A percentile compares a stretch with the other conserved stretches of the same genome.
phyloP scores from a whole-genome alignment of 345 rosid species.

The Geranium brycei region DNA sequence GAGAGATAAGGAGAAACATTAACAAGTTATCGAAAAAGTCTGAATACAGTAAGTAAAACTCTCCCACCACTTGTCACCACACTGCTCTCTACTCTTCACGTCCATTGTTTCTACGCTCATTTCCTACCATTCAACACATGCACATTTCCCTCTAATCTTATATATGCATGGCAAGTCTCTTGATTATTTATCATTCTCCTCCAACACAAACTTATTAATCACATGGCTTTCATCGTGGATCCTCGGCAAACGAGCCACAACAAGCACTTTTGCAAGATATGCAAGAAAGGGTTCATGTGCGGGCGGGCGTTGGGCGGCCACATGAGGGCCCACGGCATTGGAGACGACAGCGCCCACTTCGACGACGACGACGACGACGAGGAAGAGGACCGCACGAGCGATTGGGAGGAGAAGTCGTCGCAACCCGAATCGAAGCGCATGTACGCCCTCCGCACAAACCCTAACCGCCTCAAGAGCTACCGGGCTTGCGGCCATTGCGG shows the following conservation, averaged over 20 bases:
- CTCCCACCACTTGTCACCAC: constrained; percentile 52
- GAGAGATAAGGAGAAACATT: no score
- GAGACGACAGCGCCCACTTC: constrained; percentile 32
- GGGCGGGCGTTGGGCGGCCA: constrained; percentile 72
- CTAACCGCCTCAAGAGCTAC: constrained; percentile 48
- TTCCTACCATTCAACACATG: constrained; percentile 13
- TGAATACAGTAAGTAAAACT: neutral
- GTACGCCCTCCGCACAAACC: constrained; percentile 59
- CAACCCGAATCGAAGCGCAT: constrained; percentile 29
- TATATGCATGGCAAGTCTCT: no score
- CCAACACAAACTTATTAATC: no score
- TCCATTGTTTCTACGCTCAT: constrained; percentile 17
- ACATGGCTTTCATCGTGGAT: constrained; percentile 51
- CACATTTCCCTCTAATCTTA: no score
- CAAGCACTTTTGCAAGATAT: constrained; percentile 54
- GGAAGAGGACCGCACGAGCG: constrained; percentile 42
- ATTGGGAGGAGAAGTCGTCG: constrained; percentile 31
- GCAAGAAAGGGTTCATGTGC: constrained; percentile 62
- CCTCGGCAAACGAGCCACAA: constrained; percentile 23
- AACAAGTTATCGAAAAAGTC: constrained; percentile 33
- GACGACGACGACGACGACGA: constrained; percentile 18
- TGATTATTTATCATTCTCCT: no score
- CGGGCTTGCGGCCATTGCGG: constrained; percentile 68
- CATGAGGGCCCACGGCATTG: constrained; percentile 75
- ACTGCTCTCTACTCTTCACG: constrained; percentile 11